Conservation (phyloP, 2,329 filamentous ascomycete species). For the Arachnopeziza araneosa region DNA sequence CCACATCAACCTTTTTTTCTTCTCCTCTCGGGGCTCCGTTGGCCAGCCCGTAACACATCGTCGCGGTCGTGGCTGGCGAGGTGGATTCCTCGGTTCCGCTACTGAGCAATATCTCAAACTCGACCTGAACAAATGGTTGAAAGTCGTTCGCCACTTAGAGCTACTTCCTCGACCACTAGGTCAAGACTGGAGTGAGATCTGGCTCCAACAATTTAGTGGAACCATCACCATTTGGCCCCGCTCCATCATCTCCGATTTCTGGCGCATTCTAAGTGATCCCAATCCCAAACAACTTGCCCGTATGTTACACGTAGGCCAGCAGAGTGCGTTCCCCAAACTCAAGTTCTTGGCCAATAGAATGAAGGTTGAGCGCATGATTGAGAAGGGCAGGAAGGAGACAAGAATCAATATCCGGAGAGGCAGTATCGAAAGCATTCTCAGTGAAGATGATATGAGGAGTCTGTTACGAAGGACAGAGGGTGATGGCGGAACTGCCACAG, state of each 20-base stretch:
- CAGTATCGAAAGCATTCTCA: constrained; percentile 55
- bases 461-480: constrained; percentile 34
- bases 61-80: constrained; percentile 88
- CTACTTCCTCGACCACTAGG: constrained; percentile 83
- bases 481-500: constrained; percentile 26
- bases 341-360: constrained; percentile 87
- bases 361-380: constrained; percentile 70
- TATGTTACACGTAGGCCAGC: constrained; percentile 88
- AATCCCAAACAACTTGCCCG: constrained; percentile 66
- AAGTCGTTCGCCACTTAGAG: constrained; percentile 87
- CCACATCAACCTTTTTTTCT: constrained; percentile 98
- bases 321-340: constrained; percentile 84
- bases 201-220: constrained; percentile 90
- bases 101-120: constrained; percentile 94
- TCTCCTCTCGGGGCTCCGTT: constrained; percentile 86
- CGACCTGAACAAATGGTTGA: constrained; percentile 95
- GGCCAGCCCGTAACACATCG: constrained; percentile 92
- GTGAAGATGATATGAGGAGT: constrained; percentile 52
- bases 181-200: constrained; percentile 95
- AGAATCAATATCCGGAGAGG: constrained; percentile 42
- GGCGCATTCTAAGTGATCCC: constrained; percentile 80
- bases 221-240: constrained; percentile 97
- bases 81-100: constrained; percentile 87
- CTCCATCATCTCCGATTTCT: constrained; percentile 71
- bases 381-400: constrained; percentile 51